Evolutionary conservation across 257 asterid genomes (phyloP), one percentile per base, ranked within the genome.

Genomic region (Handroanthus guayacan): DNA sequence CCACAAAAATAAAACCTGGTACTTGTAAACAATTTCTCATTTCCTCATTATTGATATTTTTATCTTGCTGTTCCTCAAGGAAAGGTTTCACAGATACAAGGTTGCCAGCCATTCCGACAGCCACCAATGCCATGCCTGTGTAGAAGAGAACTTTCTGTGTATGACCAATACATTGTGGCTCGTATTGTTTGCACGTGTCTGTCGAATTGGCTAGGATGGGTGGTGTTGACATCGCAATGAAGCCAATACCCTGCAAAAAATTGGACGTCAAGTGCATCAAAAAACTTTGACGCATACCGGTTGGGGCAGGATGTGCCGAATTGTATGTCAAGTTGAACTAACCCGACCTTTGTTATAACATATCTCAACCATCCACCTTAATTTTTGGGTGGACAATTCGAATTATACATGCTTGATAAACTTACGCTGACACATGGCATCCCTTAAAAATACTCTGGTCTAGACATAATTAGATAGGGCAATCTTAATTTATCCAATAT

Each of bases 201-300:
- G 89, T 86, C 4, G 66, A 57, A 25, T 80, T 81, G 11, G 87
- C 81, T 2, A 89, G 87, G 7, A 85, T 85, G 1, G 93, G 90
- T 0, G 93, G 94, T 2, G 89, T 86, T 5, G 97, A 91, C 89
- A 91, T 81, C 0, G 89, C 37, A 37, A 92, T 75, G 1, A 92
- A 78, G 14, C 81, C 86, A 39, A 91, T 83, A 13, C 93, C 92
- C 90, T 89, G 75, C 61, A 73, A 7, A 14, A 20, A 56, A 8
- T 41, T 41, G 8, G 1, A 41, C 5, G 45, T 41, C 4, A 4
- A 47, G 14, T 9, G 54, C 14, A 47, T 25, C 31, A 25, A 25
- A 25, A 1, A 25, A 25, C 31, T 25, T 25, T 25, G 31, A 25
- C 1, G 31, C 1, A 1, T 25, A 25, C 31, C 31, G 31, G 31